Base-by-base conservation (phyloP, 768 basidiomycete genomes). In the Rhodotorula sphaerocarpa region DNA sequence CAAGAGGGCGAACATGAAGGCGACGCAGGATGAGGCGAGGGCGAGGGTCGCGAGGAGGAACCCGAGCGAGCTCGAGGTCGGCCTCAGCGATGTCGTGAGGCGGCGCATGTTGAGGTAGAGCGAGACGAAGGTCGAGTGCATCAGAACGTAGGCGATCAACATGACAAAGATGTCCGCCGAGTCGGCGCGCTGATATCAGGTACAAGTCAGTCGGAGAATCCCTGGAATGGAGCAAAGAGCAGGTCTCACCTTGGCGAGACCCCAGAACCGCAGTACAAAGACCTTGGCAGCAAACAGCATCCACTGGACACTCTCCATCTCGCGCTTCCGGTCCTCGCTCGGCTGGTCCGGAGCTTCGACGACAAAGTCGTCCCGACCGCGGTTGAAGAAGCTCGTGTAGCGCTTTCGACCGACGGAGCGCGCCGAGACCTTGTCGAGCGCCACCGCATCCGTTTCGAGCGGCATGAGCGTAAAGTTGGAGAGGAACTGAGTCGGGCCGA, bases 131-230 rank as follows among this genome's bases (percentile, higher is more conserved):
- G 92, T 93, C 7, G 80, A 81, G 77, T 96, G 91, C 95, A 99
- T 97, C 48, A 97, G 80, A 56, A 92, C 76, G 75, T 97, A 97
- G 20, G 93, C 95, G 16, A 87, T 80, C 25, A 96, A 82, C 70
- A 99, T 90, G 66, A 97, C 84, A 56, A 93, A 79, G 72, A 99
- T 96, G 76, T 99, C 95, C 28, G 92, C 82, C 1, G 90, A 91
- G 75, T 95, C 89, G 16, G 95, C 91, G 78, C 90, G 89, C 83
- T 87, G 76, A 18, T 58, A 25, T 43, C 61, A 43, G 25, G 33
- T 16, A 31, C 12, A 27, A 34, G 48, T 39, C 36, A 39, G 36
- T 16, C 36, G 16, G 10, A 9, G 9, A 16, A 39, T 16, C 10
- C 10, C 16, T 39, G 16, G 10, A 9, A 9, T 16, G 36, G 16